Evolutionary conservation across 148 eudicot species (phyloP), one percentile per base, ranked within the genome.

Genomic region (Nepenthes mirabilis): DNA sequence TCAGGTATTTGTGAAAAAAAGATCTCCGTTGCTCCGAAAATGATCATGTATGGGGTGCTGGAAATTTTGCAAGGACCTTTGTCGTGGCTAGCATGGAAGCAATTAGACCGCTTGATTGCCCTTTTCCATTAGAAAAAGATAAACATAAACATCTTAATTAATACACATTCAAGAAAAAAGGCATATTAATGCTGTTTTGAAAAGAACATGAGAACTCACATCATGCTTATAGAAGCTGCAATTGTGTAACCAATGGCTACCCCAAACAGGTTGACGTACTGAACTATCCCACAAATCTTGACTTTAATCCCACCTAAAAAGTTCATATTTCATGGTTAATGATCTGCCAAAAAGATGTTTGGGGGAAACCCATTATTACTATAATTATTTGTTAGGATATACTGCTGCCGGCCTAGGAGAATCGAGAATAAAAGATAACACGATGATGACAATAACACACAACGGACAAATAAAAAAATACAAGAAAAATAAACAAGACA

Each of bases 1-100:
- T 82, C 83, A 0, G 85, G 87, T 36, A 87, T 81, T 63, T 87
- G 95, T 0, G 95, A 87, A 65, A 87, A 62, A 4, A 87, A 11
- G 9, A 87, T 75, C 61, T 87, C 75, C 1, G 73, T 58, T 9
- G 79, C 55, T 5, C 95, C 87, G 64, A 87, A 87, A 2, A 68
- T 53, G 6, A 87, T 78, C 95, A 87, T 87, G 75, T 81, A 87
- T 3, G 90, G 87, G 55, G 58, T 83, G 64, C 78, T 72, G 36
- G 87, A 77, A 5, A 76, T 55, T 58, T 70, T 64, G 58, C 90
- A 87, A 1, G 68, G 66, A 23, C 62, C 43, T 0, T 72, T 52
- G 33, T 70, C 66, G 0, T 79, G 77, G 8, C 73, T 75, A 32
- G 60, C 62, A 63, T 87, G 90, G 74, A 77, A 87, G 57, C 95